Evolutionary conservation across 2,329 filamentous ascomycete genomes (phyloP), one percentile per base, ranked within the genome.

Genomic region (Acrodontium crateriforme): DNA sequence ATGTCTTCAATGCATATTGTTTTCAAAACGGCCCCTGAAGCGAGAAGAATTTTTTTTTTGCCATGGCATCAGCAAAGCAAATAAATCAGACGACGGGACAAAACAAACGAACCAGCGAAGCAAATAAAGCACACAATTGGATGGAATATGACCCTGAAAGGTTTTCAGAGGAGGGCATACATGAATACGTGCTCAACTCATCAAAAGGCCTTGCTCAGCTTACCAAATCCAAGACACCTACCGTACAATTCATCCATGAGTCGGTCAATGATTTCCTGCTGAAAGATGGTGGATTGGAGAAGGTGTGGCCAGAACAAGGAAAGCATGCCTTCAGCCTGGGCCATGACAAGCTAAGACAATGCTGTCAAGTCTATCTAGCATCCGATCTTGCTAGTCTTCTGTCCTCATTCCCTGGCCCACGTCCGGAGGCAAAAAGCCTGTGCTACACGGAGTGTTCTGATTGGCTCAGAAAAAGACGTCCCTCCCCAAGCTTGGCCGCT

Each of bases 1-100:
- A 0, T 69, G 60, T 16, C 33, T 74, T 1, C 56, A 64, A 12
- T 74, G 63, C 62, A 50, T 75, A 0, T 48, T 74, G 0, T 72
- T 59, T 14, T 54, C 69, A 0, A 50, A 44, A 6, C 36, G 47
- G 0, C 62, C 67, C 0, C 31, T 73, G 0, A 49, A 24, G 0
- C 58, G 49, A 0, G 37, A 54, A 1, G 57, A 72, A 35, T 50
- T 69, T 0, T 67, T n/a, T 64, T 35, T 56, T 52, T 46, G 58
- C 60, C 25, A 32, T 64, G 8, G 30, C 50, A 22, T 37, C 49
- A 17, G 51, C 49, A 9, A 29, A 39, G n/a, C 11, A 11, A 16
- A 16, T 16, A 24, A 28, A 24, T 8, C n/a, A n/a, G n/a, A n/a
- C n/a, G n/a, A n/a, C n/a, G n/a, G n/a, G 4, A 8, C 5, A 9